Base-by-base conservation (phyloP, 1,284 basidiomycete species). In the Fistulinella cinereoalba region DNA sequence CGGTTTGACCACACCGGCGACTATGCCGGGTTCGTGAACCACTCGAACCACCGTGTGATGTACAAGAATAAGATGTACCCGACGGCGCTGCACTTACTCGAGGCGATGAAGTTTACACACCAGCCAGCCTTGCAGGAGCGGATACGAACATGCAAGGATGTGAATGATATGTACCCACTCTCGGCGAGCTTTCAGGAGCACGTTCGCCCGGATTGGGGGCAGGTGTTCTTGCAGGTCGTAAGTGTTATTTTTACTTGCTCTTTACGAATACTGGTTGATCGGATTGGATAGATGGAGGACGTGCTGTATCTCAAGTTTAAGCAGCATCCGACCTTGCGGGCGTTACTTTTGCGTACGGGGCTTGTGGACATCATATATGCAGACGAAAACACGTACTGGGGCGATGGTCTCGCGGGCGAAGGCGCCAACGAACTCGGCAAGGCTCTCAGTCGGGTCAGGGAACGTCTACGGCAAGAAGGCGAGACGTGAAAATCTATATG, bases 51-150 rank as follows among this genome's bases (percentile, higher is more conserved):
- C 53, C 66, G 66, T 3, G 73, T 88, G 18, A 52, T 77, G 40
- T 80, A 77, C 58, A 58, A 69, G 37, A 70, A 75, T 27, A 69
- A 70, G 42, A 64, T 66, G 34, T 88, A 81, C 51, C 81, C 83
- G 6, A 82, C 77, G 3, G 85, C 81, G 3, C 62, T 78, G 50
- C 85, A 88, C 56, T 68, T 88, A 13, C 72, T 79, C 34, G 83
- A 88, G 63, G 83, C 84, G 9, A 66, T 83, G 52, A 84, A 84
- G 58, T 88, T 81, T 58, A 67, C 68, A 0, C 60, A 67, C 27
- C 64, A 67, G 6, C 72, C 75, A 0, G 74, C 77, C 1, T 53
- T 83, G 21, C 79, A 79, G 5, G 76, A 82, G 44, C 53, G 55
- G 23, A 80, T 88, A 48, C 68, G 81, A 19, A 53, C 49, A 5